phyloP scores from a whole-genome alignment of 257 asterid genomes.

The Lycium ferocissimum region DNA sequence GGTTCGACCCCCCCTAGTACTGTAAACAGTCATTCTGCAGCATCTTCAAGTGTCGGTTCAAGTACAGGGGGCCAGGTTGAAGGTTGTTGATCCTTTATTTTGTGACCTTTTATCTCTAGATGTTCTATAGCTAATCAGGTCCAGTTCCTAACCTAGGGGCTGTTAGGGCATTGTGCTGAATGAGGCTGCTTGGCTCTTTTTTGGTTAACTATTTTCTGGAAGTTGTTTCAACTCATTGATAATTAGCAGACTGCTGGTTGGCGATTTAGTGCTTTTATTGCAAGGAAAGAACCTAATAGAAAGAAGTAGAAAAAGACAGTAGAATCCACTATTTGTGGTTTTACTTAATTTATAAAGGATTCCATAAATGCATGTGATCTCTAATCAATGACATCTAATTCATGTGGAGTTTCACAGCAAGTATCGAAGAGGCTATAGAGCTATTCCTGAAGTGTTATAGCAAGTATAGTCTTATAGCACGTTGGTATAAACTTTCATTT shows the following conservation, averaged over 20 bases:
- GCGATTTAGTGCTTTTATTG: background rate
- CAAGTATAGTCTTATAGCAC: background rate
- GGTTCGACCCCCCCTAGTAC: slow-evolving; percentile 64
- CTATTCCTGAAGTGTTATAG: background rate
- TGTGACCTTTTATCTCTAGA: slow-evolving; percentile 3
- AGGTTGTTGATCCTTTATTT: slow-evolving; percentile 56
- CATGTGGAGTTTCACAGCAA: background rate
- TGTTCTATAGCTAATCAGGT: slow-evolving; percentile 1
- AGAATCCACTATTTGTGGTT: background rate
- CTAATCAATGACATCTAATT: background rate
- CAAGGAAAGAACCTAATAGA: background rate
- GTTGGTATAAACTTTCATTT: background rate
- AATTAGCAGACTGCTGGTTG: slow-evolving; percentile 12
- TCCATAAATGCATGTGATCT: slow-evolving; percentile 1
- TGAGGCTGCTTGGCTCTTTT: slow-evolving; percentile 13
- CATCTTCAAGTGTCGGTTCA: slow-evolving; percentile 84
- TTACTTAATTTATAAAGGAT: slow-evolving; percentile 14
- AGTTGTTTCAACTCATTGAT: background rate
- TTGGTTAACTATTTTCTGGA: slow-evolving; percentile 18
- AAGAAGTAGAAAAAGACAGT: background rate
- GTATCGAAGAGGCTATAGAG: background rate
- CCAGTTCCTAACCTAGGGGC: slow-evolving; percentile 18
- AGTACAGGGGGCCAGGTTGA: slow-evolving; percentile 80
- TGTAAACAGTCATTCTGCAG: slow-evolving; percentile 70
- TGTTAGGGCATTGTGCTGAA: slow-evolving; percentile 24